Evolutionary conservation across 1,284 basidiomycete species (phyloP).

Genomic region (Salmacisia buchloeana): DNA sequence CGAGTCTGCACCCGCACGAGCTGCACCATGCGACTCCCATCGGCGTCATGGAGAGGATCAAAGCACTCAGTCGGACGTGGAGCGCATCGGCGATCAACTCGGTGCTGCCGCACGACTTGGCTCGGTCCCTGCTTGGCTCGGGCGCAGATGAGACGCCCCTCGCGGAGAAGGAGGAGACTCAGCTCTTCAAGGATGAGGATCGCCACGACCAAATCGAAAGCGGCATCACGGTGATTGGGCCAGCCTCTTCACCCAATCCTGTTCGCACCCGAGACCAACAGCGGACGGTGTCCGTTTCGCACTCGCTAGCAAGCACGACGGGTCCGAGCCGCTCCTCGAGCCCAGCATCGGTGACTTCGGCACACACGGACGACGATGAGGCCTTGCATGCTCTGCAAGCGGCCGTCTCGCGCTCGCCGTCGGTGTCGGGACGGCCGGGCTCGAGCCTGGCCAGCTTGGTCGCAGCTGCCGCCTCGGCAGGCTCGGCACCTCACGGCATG

Average conservation of each 20-base stretch:
- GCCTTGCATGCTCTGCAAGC: constrained; percentile 17
- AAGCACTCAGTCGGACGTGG: constrained; percentile 4
- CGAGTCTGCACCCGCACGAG: no score
- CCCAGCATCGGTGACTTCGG: background rate
- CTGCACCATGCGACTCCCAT: background rate
- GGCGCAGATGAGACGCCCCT: background rate
- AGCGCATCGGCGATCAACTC: constrained; percentile 5
- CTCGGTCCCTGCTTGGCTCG: background rate
- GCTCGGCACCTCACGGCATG: no score
- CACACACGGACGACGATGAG: constrained; percentile 4
- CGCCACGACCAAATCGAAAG: background rate
- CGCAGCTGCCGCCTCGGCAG: no score
- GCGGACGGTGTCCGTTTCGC: no score
- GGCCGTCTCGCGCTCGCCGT: constrained; percentile 16
- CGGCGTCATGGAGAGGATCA: constrained; percentile 4
- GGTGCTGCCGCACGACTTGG: background rate
- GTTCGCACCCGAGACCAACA: no score
- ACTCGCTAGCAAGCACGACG: no score
- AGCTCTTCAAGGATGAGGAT: background rate
- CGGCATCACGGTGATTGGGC: background rate
- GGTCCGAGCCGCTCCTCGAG: background rate
- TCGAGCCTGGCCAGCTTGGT: no score
- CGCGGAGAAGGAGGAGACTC: background rate
- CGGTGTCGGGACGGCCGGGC: background rate
- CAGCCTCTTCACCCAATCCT: no score